Base-by-base conservation (phyloP, 306 rosid species). In the Citrullus colocynthis region DNA sequence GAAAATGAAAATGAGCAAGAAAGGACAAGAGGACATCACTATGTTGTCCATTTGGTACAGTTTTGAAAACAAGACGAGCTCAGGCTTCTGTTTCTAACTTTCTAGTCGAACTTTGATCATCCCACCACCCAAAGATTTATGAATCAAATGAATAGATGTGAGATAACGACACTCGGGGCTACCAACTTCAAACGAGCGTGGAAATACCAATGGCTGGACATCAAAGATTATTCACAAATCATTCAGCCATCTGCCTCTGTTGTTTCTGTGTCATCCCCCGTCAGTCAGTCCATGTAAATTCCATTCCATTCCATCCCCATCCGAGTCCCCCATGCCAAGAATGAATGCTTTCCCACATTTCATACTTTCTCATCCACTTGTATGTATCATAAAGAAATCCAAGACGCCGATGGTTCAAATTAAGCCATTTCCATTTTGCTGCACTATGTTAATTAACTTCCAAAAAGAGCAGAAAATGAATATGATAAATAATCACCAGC, bases 381-480 rank as follows among this genome's bases (percentile, higher is more conserved):
- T 74, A 52, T 17, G 17, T 72, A 21, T 70, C 77, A 28, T n/a
- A 71, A 45, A 21, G 4, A 37, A 69, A 69, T 44, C 56, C 76
- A 51, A 45, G 42, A 72, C 13, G 42, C 61, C 3, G 77, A 17
- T 30, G 77, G 56, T 72, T 48, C 51, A 49, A 72, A 28, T 72
- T 14, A 16, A 30, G 18, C 78, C 78, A 16, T 52, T 74, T 49
- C 60, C 63, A 52, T 74, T 52, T 72, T 24, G 44, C 59, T 49
- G 60, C 77, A 28, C 24, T 24, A 24, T 24, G 12, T 72, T 72
- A 37, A 63, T 72, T 28, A 28, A 52, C 77, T 49, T 75, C 21
- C 79, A 56, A 37, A 7, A 6, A 55, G 58, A 52, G 79, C 79
- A 20, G 69, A 75, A 75, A 75, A 75, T 57, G 79, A 57, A 74